A percentile compares a stretch with the other conserved stretches of the same genome.
Evolutionary conservation across 306 rosid species (phyloP).

Genomic region (Trichosanthes cucumerina): DNA sequence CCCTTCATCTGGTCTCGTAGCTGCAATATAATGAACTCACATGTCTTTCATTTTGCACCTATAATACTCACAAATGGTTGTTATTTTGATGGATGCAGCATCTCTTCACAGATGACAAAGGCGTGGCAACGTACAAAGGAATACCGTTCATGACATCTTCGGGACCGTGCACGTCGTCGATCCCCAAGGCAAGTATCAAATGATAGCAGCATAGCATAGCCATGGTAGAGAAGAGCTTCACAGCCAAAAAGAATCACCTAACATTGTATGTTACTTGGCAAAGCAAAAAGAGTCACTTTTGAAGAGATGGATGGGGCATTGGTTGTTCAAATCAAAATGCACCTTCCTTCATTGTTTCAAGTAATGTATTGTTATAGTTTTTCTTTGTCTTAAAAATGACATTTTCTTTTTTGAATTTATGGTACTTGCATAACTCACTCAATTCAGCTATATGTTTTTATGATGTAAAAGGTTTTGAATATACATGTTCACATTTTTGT

Average conservation of each 20-base stretch:
- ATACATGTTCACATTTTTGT: background rate
- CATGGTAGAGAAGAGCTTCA: background rate
- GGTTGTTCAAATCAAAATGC: background rate
- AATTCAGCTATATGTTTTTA: background rate
- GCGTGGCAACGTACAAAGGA: conserved; percentile 83
- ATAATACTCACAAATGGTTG: background rate
- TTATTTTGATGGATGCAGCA: conserved; percentile 45
- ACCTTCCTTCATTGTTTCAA: background rate
- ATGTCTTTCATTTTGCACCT: background rate
- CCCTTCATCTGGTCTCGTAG: background rate
- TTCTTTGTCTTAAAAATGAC: background rate
- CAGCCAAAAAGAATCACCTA: background rate
- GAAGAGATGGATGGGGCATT: background rate
- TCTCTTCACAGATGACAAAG: conserved; percentile 79
- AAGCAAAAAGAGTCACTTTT: background rate
- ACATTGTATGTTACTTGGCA: background rate
- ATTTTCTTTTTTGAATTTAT: background rate
- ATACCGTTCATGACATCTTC: conserved; percentile 83
- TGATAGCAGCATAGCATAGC: conserved; percentile 10
- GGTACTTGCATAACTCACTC: background rate
- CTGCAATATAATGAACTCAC: background rate
- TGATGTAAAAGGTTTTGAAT: background rate
- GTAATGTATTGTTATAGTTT: background rate
- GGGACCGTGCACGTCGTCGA: conserved; percentile 78
- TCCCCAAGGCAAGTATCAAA: conserved; percentile 59